Evolutionary conservation across 164 flowering plant genomes (phyloP), one percentile per base, ranked within the genome.

Genomic region (Euptelea pleiosperma): DNA sequence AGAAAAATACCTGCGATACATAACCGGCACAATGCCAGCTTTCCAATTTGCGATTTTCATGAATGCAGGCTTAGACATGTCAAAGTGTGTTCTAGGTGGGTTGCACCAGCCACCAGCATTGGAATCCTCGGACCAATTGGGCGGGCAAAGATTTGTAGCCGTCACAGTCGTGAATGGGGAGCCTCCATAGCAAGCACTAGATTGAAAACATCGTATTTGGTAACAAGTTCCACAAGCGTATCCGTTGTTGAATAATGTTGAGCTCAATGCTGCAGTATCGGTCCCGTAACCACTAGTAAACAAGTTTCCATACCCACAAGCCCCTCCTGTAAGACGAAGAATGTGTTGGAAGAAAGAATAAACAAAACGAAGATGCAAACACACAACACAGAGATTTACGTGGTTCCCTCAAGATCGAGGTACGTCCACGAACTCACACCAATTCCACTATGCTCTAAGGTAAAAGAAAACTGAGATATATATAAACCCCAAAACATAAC

Each of bases 241-340:
- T 1, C 98, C 98, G 16, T 80, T 67, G 70, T 84, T 83, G 66
- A 85, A 92, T 57, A 92, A 31, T 0, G 76, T 73, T 0, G 96
- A 44, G 82, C 98, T 92, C 78, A 92, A 60, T 0, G 98, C 98
- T 2, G 82, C 89, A 6, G 96, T 92, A 39, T 68, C 63, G 1
- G 84, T 79, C 9, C 98, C 96, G 35, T 92, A 92, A 2, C 98
- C 98, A 11, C 51, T 81, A 2, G 0, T 45, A 26, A 61, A 63
- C 73, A 87, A 65, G 67, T 92, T 85, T 16, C 98, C 98, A 52
- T 89, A 92, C 19, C 98, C 98, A 65, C 98, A 89, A 30, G 98
- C 96, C n/a, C 98, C 98, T 24, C 91, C 98, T 91, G 74, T 24
- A 67, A n/a, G n/a, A n/a, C n/a, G n/a, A n/a, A n/a, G n/a, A n/a